Evolutionary conservation across 2,329 filamentous ascomycete species (phyloP), one percentile per base, ranked within the genome.

Genomic region (Fusarium sp.): DNA sequence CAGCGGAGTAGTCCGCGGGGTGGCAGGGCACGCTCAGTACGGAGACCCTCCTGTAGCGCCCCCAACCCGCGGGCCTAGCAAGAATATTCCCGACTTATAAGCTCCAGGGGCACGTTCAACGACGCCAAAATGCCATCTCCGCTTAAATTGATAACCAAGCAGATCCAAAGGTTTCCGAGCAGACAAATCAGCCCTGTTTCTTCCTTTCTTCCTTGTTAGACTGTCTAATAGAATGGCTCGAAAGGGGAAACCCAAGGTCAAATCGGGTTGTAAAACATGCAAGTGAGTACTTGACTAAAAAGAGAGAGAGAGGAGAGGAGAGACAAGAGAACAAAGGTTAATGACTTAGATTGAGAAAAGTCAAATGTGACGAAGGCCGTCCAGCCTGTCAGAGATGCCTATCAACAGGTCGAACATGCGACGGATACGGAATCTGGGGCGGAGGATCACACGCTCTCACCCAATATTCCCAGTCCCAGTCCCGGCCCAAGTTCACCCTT

Each of bases 401-500:
- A 52, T 73, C 66, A 9, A 72, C 70, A 25, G 70, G 70, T n/a
- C 70, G 70, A 27, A 25, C 52, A 15, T 73, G 70, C 35, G 70
- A 73, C 15, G 70, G 70, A n/a, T 73, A 73, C 42, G 70, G 70
- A n/a, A 73, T 73, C 42, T 73, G 70, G 70, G 70, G 66, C 25
- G 70, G 70, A 59, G 70, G 70, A 45, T 69, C 66, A 12, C 44
- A 64, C 16, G 49, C 35, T 37, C 41, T 70, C n/a, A 35, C 25
- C 31, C 35, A 41, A 21, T n/a, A 57, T n/a, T 16, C 56, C 25
- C 38, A 46, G 29, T 19, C 56, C 23, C 37, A 46, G 29, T 19
- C 56, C 21, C 37, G 37, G 11, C 21, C n/a, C 42, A 52, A 12
- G 21, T 41, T 39, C 23, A 45, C 57, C 27, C 42, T 57, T n/a